Base-by-base conservation (phyloP, 345 rosid genomes). In the Heritiera littoralis region DNA sequence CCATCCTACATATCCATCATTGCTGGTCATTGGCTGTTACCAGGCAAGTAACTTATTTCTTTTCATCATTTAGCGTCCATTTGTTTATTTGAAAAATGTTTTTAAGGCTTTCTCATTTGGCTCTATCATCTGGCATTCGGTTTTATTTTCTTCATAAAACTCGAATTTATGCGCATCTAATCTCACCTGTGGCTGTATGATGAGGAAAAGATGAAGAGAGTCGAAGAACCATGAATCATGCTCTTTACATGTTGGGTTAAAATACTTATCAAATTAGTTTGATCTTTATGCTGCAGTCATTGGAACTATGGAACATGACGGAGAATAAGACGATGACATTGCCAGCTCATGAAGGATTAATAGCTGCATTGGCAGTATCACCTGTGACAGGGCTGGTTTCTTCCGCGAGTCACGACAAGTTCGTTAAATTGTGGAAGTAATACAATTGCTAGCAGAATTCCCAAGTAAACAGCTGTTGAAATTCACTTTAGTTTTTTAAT, bases 381-480 rank as follows among this genome's bases (percentile, higher is more conserved):
- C 86, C 91, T 2, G 88, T 80, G 74, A 87, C 94, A 0, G 97
- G 98, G 63, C 75, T 89, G 86, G 92, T 96, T 72, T 98, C 99
- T 63, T 96, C 99, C 20, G 99, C 98, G 3, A 92, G 99, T 84
- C 98, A 96, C 8, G 98, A 96, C 83, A 92, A 90, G 88, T 79
- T 76, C 66, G 92, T 96, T 79, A 96, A 96, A 89, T 86, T 96
- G 54, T 96, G 99, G 99, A 96, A 92, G 83, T 92, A 84, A 58
- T 68, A 14, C 18, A 13, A n/a, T 41, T 43, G 38, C 60, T 74
- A 59, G 66, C 43, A 18, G 20, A 45, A 13, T 52, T 63, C 41
- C 13, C 54, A 18, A 38, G 30, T 48, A 74, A 49, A 79, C 67
- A 45, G 23, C 23, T 48, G 71, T 7, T 66, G 73, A 40, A 75